Conservation (phyloP, 2,329 filamentous ascomycete species). For the Aspergillus viridinutans region DNA sequence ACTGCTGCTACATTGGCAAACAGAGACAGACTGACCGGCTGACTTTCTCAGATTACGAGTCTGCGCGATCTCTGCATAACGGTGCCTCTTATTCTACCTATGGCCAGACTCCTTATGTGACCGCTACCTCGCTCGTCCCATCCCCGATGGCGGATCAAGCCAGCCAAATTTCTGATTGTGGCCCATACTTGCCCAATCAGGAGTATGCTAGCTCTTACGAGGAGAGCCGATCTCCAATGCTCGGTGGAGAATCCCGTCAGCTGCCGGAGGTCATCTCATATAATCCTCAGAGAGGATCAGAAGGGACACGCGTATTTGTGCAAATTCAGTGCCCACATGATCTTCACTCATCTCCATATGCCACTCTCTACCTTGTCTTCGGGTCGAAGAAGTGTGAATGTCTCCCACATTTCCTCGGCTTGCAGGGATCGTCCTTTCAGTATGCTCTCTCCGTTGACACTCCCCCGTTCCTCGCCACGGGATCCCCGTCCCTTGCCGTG, state of each 20-base stretch:
- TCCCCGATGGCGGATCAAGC: slow-evolving; percentile 39
- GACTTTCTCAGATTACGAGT: slow-evolving; percentile 31
- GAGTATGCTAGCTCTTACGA: slow-evolving; percentile 51
- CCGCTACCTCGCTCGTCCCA: slow-evolving; percentile 32
- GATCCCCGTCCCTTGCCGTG: slow-evolving; percentile 53
- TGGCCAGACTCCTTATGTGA: slow-evolving; percentile 38
- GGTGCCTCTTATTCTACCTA: slow-evolving; percentile 39
- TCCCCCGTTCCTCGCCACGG: slow-evolving; percentile 60
- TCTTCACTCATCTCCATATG: slow-evolving; percentile 55
- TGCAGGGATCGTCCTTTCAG: slow-evolving; percentile 57
- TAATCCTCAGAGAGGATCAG: slow-evolving; percentile 63
- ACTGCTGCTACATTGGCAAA: slow-evolving; percentile 9
- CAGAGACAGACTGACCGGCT: slow-evolving; percentile 1
- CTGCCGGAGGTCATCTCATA: slow-evolving; percentile 64
- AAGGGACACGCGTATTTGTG: slow-evolving; percentile 67
- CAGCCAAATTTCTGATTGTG: slow-evolving; percentile 39
- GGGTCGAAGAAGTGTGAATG: slow-evolving; percentile 70
- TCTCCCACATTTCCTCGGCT: slow-evolving; percentile 58
- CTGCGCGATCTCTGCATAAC: slow-evolving; percentile 36
- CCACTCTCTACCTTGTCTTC: slow-evolving; percentile 65
- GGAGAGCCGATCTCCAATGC: slow-evolving; percentile 62
- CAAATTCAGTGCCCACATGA: slow-evolving; percentile 74
- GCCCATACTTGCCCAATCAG: slow-evolving; percentile 36
- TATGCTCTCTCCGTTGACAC: slow-evolving; percentile 71
- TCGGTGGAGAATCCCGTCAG: slow-evolving; percentile 58